phyloP scores from a whole-genome alignment of 208 protist species.

The Acanthamoeba polyphaga region DNA sequence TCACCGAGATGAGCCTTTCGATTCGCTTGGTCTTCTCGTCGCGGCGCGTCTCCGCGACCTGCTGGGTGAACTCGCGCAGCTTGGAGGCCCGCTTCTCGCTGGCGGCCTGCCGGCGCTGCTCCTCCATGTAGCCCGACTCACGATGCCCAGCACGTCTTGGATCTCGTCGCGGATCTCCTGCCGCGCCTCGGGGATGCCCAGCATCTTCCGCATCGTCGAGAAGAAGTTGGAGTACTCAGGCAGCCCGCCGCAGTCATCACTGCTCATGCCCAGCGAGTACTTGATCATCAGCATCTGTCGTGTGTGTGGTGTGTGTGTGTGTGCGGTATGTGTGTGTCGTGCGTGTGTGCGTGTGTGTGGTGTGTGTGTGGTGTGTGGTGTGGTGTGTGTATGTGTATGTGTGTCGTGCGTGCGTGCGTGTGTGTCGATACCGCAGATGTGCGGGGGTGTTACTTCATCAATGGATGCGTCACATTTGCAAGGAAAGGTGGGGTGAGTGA shows the following conservation, averaged over 20 bases:
- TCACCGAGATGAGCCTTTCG: constrained; percentile 41
- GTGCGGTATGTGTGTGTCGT: neutral
- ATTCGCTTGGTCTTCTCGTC: constrained; percentile 9
- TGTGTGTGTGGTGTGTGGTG: too few relatives aligned
- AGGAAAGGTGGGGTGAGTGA: neutral
- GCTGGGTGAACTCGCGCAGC: neutral
- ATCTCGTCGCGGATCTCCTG: constrained; percentile 66
- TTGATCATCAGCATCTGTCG: constrained; percentile 13
- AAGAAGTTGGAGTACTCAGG: constrained; percentile 57
- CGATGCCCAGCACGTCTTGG: constrained; percentile 60
- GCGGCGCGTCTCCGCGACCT: neutral
- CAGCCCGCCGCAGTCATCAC: constrained; percentile 59
- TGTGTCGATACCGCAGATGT: neutral
- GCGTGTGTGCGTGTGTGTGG: too few relatives aligned
- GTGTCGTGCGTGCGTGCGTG: too few relatives aligned
- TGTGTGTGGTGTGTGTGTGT: neutral
- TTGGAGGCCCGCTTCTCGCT: constrained; percentile 30
- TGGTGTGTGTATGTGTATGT: too few relatives aligned
- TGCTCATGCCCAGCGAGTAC: constrained; percentile 73
- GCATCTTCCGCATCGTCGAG: constrained; percentile 52
- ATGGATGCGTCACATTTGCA: neutral
- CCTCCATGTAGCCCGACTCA: constrained; percentile 61
- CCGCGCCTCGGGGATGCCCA: constrained; percentile 22
- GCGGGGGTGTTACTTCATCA: neutral
- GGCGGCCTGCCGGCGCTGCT: constrained; percentile 10